A percentile compares a stretch with the other conserved stretches of the same genome.
phyloP scores from a whole-genome alignment of 2,329 filamentous ascomycete genomes.

The Talaromyces sp. region DNA sequence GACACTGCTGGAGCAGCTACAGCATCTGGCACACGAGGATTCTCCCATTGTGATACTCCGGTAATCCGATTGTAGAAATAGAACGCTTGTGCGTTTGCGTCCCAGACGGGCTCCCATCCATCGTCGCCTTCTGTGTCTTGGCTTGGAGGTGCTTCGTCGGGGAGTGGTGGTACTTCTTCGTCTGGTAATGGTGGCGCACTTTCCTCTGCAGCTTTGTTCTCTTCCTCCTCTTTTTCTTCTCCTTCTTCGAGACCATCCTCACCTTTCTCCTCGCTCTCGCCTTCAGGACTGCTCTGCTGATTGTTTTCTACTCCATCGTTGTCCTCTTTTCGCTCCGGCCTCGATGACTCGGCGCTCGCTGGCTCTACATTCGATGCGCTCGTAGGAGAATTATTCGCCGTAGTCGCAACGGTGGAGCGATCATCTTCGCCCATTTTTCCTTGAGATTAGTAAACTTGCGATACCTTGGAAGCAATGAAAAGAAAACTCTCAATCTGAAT shows the following conservation, averaged over 20 bases:
- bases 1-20: slow-evolving; percentile 21
- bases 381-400: background rate
- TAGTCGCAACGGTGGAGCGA: background rate
- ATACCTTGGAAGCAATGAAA: background rate
- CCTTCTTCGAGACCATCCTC: background rate
- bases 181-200: slow-evolving; percentile 41
- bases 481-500: slow-evolving; percentile 14
- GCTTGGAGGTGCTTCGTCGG: slow-evolving; percentile 51
- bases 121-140: slow-evolving; percentile 48
- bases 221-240: background rate
- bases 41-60: slow-evolving; percentile 74
- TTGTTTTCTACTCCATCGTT: background rate
- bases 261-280: background rate
- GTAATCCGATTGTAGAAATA: slow-evolving; percentile 86
- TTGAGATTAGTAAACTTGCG: slow-evolving; percentile 2
- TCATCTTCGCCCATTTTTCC: background rate
- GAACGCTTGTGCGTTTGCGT: slow-evolving; percentile 63
- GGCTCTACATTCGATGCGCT: slow-evolving; percentile 2
- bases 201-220: slow-evolving; percentile 27
- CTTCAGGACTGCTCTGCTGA: background rate
- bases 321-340: background rate
- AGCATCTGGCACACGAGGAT: slow-evolving; percentile 66
- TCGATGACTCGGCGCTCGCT: background rate
- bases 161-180: slow-evolving; percentile 47
- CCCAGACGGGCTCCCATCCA: slow-evolving; percentile 82